phyloP scores from a whole-genome alignment of 2,329 filamentous ascomycete genomes.

The Exophiala phaeomuriformis region DNA sequence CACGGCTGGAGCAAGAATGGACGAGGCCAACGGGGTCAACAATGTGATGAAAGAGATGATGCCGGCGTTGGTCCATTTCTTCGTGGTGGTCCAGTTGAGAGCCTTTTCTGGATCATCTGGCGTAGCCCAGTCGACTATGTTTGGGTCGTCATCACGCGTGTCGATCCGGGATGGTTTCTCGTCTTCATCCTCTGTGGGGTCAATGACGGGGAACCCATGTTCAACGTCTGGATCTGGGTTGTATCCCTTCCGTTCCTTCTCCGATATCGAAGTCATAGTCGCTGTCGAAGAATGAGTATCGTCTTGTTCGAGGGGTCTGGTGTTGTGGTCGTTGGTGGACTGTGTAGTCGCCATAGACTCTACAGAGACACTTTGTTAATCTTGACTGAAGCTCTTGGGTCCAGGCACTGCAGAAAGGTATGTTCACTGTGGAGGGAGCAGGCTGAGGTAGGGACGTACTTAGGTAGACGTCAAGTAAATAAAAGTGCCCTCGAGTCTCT shows the following conservation, averaged over 20 bases:
- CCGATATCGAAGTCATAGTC: constrained; percentile 2
- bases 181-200: constrained; percentile 21
- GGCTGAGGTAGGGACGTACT: no score
- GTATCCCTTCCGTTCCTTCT: constrained; percentile 4
- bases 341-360: not conserved
- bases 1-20: constrained; percentile 42
- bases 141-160: constrained; percentile 34
- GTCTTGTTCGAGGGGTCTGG: constrained; percentile 3
- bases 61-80: constrained; percentile 40
- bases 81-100: constrained; percentile 49
- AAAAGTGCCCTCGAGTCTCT: no score
- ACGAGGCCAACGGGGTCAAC: constrained; percentile 37
- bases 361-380: not conserved
- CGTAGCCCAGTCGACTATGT: constrained; percentile 55
- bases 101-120: constrained; percentile 53
- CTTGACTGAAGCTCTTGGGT: no score
- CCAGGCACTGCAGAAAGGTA: no score
- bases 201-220: constrained; percentile 18
- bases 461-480: no score
- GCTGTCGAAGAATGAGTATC: constrained; percentile 5
- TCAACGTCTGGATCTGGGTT: constrained; percentile 18
- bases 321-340: not conserved
- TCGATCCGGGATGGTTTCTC: constrained; percentile 5
- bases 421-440: no score
- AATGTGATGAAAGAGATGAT: constrained; percentile 47